Base-by-base conservation (phyloP, 2,329 filamentous ascomycete genomes). In the Sporothrix pallida region DNA sequence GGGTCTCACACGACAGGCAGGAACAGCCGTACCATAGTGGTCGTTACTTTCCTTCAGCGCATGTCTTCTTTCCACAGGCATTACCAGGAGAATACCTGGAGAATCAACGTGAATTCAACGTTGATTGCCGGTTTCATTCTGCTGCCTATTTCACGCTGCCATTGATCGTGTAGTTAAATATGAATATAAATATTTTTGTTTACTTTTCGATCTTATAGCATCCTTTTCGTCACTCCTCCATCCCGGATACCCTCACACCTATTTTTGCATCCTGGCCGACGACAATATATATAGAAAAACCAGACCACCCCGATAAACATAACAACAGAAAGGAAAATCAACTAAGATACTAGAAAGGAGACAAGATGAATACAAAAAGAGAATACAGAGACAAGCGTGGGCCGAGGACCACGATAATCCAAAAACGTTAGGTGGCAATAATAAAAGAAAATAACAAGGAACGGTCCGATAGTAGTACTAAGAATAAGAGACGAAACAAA, bases 291-390 rank as follows among this genome's bases (percentile, higher is more conserved):
- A 48, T 23, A 48, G 46, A 67, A 50, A 42, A 42, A n/a, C 44
- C 65, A n/a, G 44, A 17, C 48, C 67, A 56, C 37, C 67, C 26
- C 17, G 56, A 56, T 7, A 44, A 42, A 15, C 17, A 23, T 52
- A 20, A 70, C 31, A 46, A 37, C 31, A 37, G 31, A 37, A 37
- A 37, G 7, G 31, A 37, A 48, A 71, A 12, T 46, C n/a, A 46
- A 56, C 5, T 17, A 10, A 60, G 12, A 23, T 46, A 60, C 42
- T 9, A 44, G 20, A 26, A 69, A 13, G 60, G 20, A 26, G 12
- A 52, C 15, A 44, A 23, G 31, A 37, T 48, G 44, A 71, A 71
- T 31, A 58, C 44, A 65, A n/a, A 72, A 31, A 70, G 5, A 70
- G 13, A 65, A 17, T 15, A 62, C 37, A 72, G 5, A 44, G 20